These are phyloP conservation scores for Kodamaea anthophila DNA, from an alignment of 1,139 yeast species.

Conservation along the genomic window DNA sequence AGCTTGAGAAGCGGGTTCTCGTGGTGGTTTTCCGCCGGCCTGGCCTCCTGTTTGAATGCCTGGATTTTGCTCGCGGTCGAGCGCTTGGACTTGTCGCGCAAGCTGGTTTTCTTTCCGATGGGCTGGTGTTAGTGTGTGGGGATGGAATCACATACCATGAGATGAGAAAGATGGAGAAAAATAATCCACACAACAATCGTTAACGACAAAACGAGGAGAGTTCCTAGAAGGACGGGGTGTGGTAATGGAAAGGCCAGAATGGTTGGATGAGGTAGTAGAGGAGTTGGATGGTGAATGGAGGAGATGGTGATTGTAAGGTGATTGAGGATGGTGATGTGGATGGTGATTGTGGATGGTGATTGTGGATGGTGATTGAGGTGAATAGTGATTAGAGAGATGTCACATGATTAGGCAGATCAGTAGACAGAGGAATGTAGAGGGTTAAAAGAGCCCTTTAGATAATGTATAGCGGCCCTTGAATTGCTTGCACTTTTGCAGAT, in stretches of 20 bases:
- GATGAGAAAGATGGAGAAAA: conserved; percentile 2
- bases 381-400: too few species aligned
- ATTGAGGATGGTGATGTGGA: too few species aligned
- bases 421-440: too few species aligned
- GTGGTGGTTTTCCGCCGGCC: conserved; percentile 14
- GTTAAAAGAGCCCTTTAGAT: too few species aligned
- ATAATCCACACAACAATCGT: too few species aligned
- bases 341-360: too few species aligned
- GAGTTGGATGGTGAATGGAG: not conserved
- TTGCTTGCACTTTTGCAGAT: too few species aligned
- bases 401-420: too few species aligned
- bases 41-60: conserved; percentile 19
- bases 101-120: conserved; percentile 31
- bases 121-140: conserved; percentile 14
- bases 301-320: too few species aligned
- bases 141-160: conserved; percentile 4
- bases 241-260: not conserved
- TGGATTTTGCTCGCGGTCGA: conserved; percentile 21
- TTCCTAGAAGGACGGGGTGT: not conserved
- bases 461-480: too few species aligned
- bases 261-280: not conserved
- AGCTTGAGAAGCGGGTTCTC: conserved; percentile 52
- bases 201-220: not conserved
- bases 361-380: too few species aligned
- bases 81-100: conserved; percentile 29